Conservation (phyloP, 164 flowering plant species). For the Buxus sempervirens region DNA sequence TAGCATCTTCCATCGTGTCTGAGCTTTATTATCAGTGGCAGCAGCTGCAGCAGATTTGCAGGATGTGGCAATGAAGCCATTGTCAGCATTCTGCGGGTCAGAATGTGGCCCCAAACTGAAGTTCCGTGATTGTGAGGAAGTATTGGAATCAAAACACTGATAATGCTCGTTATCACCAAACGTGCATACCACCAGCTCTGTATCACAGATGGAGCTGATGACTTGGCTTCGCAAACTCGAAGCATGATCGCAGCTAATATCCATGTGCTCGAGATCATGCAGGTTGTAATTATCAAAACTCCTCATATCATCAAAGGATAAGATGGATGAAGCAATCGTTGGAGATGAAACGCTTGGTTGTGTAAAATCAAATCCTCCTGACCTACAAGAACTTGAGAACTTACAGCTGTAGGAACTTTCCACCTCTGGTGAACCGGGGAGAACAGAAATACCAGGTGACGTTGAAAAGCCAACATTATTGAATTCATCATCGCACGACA, state of each 20-base stretch:
- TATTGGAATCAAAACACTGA: slow-evolving; percentile 36
- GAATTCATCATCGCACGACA: slow-evolving; percentile 38
- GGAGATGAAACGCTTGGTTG: slow-evolving; percentile 40
- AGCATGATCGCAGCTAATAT: slow-evolving; percentile 38
- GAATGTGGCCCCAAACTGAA: slow-evolving; percentile 32
- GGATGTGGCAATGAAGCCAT: slow-evolving; percentile 31
- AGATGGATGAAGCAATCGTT: slow-evolving; percentile 45
- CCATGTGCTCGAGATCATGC: slow-evolving; percentile 36
- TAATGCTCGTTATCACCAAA: slow-evolving; percentile 43
- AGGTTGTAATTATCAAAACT: slow-evolving; percentile 42
- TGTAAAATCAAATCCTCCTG: slow-evolving; percentile 31
- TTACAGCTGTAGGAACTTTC: slow-evolving; percentile 22
- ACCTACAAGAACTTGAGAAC: slow-evolving; percentile 24
- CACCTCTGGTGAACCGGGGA: slow-evolving; percentile 31
- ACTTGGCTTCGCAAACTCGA: slow-evolving; percentile 30
- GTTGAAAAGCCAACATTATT: slow-evolving; percentile 27
- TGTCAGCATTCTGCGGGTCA: slow-evolving; percentile 48
- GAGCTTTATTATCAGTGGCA: slow-evolving; percentile 29
- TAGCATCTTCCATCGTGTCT: slow-evolving; percentile 53
- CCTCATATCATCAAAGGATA: slow-evolving; percentile 35
- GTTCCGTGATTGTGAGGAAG: slow-evolving; percentile 23
- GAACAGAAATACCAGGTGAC: slow-evolving; percentile 22
- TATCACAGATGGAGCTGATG: slow-evolving; percentile 30
- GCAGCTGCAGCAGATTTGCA: slow-evolving; percentile 23
- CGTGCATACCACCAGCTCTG: slow-evolving; percentile 33